Evolutionary conservation across 2,329 filamentous ascomycete species (phyloP), one percentile per base, ranked within the genome.

Genomic region (Trichoderma atroviride): DNA sequence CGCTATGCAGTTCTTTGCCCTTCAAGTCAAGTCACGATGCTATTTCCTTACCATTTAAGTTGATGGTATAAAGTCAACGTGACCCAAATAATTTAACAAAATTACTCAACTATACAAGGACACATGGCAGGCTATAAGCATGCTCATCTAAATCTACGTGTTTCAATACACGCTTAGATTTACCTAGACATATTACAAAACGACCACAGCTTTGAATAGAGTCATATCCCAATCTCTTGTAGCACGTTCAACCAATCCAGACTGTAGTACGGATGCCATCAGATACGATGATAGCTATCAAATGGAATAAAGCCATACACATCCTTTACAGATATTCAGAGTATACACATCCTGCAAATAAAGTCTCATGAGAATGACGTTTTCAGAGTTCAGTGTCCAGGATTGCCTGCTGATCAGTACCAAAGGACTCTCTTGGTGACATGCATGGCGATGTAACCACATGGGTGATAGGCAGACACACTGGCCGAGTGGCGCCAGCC

Each of bases 401-500:
- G 27, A 16, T 33, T 61, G 19, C 10, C 24, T 58, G 55, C 31
- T 43, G 24, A 53, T 33, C 22, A 35, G 47, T 10, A 16, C 13
- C 43, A 4, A 24, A 37, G 4, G 29, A 16, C 27, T 33, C n/a
- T 6, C 10, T 33, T 27, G 29, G 43, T 53, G 29, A 35, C 43
- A n/a, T 47, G 52, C 14, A 31, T 56, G 50, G 56, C 35, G 62
- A 56, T 65, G 62, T 37, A 31, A 40, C 52, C 50, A 4, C 16
- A 56, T 14, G 35, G 19, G 13, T 56, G 50, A 16, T 43, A 27
- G 19, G 35, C n/a, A 14, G 33, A 27, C 40, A 56, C 19, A 52
- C 40, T 65, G 55, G 35, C 62, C 62, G 33, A 65, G 50, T 65
- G 52, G 62, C 62, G 52, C 62, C 62, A 61, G 58, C 22, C 58